Base-by-base conservation (phyloP, 495 filamentous ascomycete genomes). In the Daldinia vernicosa region DNA sequence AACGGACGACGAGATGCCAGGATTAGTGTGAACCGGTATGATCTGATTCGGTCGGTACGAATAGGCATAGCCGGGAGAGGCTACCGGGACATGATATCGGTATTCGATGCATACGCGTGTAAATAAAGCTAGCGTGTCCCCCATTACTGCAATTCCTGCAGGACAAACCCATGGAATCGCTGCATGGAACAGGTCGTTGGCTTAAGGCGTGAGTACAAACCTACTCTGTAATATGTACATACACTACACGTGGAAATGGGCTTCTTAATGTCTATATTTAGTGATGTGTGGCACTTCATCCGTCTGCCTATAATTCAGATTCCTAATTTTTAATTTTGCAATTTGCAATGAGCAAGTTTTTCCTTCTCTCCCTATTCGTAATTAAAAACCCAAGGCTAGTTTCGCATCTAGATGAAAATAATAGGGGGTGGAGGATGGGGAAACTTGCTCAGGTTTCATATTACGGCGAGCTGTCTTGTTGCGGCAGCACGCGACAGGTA, bases 361-460 rank as follows among this genome's bases (percentile, higher is more conserved):
- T 7, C 15, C n/a, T n/a, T 17, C 1, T 19, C 40, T 47, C 19
- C 24, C 3, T 24, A 19, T 40, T 30, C 53, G 62, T 15, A 63
- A 60, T 60, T 28, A 50, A 32, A 32, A 61, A 50, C 39, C 66
- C 60, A 57, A 69, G 62, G 60, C 68, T 17, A 52, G 75, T 77
- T 77, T 77, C 75, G 71, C 14, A 59, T 60, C 37, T 43, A 4
- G 57, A 66, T 27, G 59, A 62, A 54, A 60, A 57, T 59, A 70
- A 64, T 60, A 35, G 60, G 64, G 56, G 45, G 27, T 19, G 72
- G 62, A 55, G 63, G 56, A 66, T 65, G 51, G 65, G 65, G 70
- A 77, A 75, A 75, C 70, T 66, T 77, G 75, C 70, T 67, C 70
- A 73, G 24, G 75, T 77, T 72, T 77, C 73, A 75, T 52, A 63